Conservation (phyloP, 2,329 filamentous ascomycete genomes). For the Talaromyces verruculosus region DNA sequence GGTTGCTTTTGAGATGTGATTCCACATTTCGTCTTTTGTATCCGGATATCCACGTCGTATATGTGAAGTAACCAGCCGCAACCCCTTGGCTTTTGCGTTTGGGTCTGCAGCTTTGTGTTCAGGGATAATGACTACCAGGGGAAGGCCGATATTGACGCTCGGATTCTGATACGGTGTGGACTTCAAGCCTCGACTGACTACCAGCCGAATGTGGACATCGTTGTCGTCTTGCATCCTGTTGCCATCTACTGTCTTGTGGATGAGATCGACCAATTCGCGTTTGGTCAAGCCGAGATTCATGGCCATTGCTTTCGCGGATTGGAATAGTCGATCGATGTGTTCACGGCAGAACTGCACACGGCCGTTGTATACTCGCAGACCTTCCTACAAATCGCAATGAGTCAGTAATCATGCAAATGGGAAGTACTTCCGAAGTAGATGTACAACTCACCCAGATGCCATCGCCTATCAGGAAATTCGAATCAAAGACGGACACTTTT, state of each 20-base stretch:
- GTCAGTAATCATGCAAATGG: background rate
- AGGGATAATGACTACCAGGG: background rate
- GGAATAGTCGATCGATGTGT: constrained; percentile 5
- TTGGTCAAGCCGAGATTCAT: constrained; percentile 9
- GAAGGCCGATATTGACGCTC: constrained; percentile 1
- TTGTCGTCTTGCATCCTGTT: constrained; percentile 2
- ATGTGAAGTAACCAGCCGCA: background rate
- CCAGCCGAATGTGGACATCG: constrained; percentile 3
- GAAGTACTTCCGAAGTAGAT: background rate
- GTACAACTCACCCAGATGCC: background rate
- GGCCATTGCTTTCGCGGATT: constrained; percentile 10
- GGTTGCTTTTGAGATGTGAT: constrained; percentile 3
- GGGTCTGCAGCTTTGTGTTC: constrained; percentile 6
- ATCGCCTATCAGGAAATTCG: constrained; percentile 5
- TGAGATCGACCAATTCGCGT: background rate
- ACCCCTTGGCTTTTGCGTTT: background rate
- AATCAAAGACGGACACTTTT: constrained; percentile 6
- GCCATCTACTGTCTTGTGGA: constrained; percentile 1
- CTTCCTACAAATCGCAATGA: background rate
- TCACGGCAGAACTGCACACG: constrained; percentile 4
- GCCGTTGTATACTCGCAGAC: constrained; percentile 4
- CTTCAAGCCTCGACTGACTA: constrained; percentile 3
- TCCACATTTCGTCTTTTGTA: constrained; percentile 9
- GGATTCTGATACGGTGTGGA: background rate
- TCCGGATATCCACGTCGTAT: constrained; percentile 2